Evolutionary conservation across 169 alveolate genomes (phyloP).

Genomic region (Eimeria maxima): DNA sequence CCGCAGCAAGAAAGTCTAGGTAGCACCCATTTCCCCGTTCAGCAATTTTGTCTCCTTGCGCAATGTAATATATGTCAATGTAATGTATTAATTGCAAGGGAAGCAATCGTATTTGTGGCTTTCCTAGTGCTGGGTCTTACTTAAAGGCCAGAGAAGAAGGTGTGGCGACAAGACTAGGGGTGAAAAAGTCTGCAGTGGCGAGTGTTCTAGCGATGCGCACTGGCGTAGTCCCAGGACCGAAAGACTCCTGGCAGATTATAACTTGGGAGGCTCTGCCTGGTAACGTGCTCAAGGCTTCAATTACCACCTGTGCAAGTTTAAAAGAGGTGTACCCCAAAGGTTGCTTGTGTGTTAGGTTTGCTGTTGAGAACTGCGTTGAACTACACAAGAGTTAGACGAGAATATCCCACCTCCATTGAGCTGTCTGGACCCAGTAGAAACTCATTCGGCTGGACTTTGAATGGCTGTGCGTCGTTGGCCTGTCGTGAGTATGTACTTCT

Average conservation of each 20-base stretch:
- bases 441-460: slow-evolving; percentile 55
- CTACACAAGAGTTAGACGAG: not conserved
- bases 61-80: not conserved
- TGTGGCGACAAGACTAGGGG: slow-evolving; percentile 63
- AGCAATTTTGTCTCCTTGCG: not conserved
- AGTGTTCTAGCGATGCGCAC: slow-evolving; percentile 56
- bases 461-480: slow-evolving; percentile 38
- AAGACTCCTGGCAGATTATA: slow-evolving; percentile 73
- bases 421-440: slow-evolving; percentile 53
- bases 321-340: not conserved
- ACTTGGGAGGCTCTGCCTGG: slow-evolving; percentile 78
- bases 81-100: not conserved
- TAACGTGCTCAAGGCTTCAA: slow-evolving; percentile 67
- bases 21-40: not conserved
- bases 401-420: slow-evolving; percentile 38
- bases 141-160: slow-evolving; percentile 57
- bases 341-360: not conserved
- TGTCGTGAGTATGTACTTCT: slow-evolving; percentile 49
- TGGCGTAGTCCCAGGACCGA: slow-evolving; percentile 76
- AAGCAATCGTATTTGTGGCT: not conserved
- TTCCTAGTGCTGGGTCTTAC: not conserved
- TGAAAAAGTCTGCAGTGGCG: slow-evolving; percentile 78
- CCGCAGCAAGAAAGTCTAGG: not conserved
- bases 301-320: slow-evolving; percentile 68
- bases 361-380: not conserved